Conservation (phyloP, 1,139 yeast species). For the Protomyces lactucae-debilis region DNA sequence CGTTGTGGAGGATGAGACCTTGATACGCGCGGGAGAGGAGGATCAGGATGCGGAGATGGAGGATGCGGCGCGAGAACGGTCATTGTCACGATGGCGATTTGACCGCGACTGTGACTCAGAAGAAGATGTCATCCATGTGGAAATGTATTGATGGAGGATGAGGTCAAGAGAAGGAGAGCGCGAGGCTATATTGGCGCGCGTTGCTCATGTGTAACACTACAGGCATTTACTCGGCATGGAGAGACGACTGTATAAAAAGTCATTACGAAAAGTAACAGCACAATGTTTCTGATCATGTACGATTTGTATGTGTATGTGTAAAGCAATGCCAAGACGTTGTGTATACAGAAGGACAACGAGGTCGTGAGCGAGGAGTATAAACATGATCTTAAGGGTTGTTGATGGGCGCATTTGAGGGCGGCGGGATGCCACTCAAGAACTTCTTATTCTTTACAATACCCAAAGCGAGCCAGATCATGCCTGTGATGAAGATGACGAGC, state of each 20-base stretch:
- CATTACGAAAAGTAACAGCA: background rate
- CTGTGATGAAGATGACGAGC: slow-evolving; percentile 18
- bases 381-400: background rate
- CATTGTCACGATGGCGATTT: slow-evolving; percentile 8
- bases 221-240: background rate
- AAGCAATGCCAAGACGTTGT: background rate
- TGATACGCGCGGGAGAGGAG: background rate
- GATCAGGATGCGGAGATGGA: background rate
- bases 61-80: background rate
- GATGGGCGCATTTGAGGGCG: background rate
- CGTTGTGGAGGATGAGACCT: background rate
- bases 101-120: slow-evolving; percentile 24
- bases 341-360: background rate
- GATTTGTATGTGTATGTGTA: background rate
- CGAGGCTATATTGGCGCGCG: background rate
- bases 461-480: slow-evolving; percentile 13
- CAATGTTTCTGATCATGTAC: background rate
- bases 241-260: background rate
- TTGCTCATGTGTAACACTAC: background rate
- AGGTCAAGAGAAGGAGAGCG: background rate
- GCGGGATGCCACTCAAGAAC: background rate
- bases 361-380: background rate
- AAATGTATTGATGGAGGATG: background rate
- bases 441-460: slow-evolving; percentile 10
- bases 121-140: slow-evolving; percentile 24